Evolutionary conservation across 768 basidiomycete species (phyloP), one percentile per base, ranked within the genome.

Genomic region (Russula abietina): DNA sequence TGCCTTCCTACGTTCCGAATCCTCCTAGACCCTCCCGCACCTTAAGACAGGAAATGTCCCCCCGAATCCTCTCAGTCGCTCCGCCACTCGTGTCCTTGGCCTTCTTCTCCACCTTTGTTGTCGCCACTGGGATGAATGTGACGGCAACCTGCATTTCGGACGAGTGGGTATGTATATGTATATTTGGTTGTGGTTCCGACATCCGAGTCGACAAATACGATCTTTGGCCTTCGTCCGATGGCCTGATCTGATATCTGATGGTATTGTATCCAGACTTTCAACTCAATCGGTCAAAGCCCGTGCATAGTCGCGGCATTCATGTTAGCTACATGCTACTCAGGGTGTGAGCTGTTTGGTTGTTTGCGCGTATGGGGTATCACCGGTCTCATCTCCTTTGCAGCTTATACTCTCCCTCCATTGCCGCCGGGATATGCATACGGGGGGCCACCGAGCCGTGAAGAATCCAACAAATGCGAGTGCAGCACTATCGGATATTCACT

Each of bases 401-500:
- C 2, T 50, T 30, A 7, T 7, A 30, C 0, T 17, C 4, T 17
- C 14, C 6, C 14, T 28, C 28, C 26, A 2, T 14, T 48, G 0
- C 24, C 4, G 11, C 24, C 12, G 4, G 46, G 22, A 14, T 12
- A 11, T 2, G 4, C n/a, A 9, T 45, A 45, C n/a, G 4, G 3
- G 41, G 41, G 41, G 6, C 14, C 41, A 17, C 14, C 41, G 14
- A 3, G 2, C 41, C 5, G 0, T 41, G 41, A 7, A 10, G 10
- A 22, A 3, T 33, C 4, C 22, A 16, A 17, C 45, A 1, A 6
- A 22, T 60, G 59, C 52, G 1, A 10, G 5, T 60, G 59, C 41
- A 60, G 43, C 32, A 53, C 59, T 12, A 9, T 60, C 16, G 16
- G 19, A 14, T 59, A 50, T 41, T 59, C 57, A 7, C 57, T 58